phyloP scores from a whole-genome alignment of 257 asterid genomes.

The Thymus quinquecostatus region DNA sequence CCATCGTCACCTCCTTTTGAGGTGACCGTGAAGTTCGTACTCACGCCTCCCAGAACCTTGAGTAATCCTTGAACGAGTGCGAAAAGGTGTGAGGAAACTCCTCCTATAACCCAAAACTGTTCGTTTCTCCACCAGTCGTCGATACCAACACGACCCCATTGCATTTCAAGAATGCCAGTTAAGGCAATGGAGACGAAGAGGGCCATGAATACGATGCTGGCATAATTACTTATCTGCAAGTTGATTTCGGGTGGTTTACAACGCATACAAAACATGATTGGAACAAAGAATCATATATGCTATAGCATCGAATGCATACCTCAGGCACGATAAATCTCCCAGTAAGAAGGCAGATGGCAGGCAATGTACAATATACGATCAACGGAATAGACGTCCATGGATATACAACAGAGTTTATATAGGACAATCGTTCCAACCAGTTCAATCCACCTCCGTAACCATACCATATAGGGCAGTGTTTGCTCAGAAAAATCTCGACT shows the following conservation, averaged over 20 bases:
- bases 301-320: constrained; percentile 44
- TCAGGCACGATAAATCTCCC: constrained; percentile 87
- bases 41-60: constrained; percentile 77
- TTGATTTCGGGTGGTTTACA: neutral
- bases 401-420: constrained; percentile 82
- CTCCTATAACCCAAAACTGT: constrained; percentile 96
- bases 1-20: constrained; percentile 84
- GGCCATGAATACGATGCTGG: constrained; percentile 72
- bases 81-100: constrained; percentile 74
- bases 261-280: neutral
- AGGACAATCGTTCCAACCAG: constrained; percentile 72
- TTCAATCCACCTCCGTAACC: constrained; percentile 92
- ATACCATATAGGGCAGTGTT: constrained; percentile 89
- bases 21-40: constrained; percentile 77
- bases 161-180: constrained; percentile 88
- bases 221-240: constrained; percentile 76
- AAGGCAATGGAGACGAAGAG: constrained; percentile 79
- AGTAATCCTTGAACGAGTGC: constrained; percentile 86
- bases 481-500: constrained; percentile 84
- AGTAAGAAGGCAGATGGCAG: constrained; percentile 89
- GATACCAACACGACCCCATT: constrained; percentile 85
- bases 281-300: neutral
- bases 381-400: constrained; percentile 87
- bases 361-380: constrained; percentile 78
- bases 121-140: constrained; percentile 97